phyloP scores from a whole-genome alignment of 2,329 filamentous ascomycete species.

The Arthrobotrys conoides region DNA sequence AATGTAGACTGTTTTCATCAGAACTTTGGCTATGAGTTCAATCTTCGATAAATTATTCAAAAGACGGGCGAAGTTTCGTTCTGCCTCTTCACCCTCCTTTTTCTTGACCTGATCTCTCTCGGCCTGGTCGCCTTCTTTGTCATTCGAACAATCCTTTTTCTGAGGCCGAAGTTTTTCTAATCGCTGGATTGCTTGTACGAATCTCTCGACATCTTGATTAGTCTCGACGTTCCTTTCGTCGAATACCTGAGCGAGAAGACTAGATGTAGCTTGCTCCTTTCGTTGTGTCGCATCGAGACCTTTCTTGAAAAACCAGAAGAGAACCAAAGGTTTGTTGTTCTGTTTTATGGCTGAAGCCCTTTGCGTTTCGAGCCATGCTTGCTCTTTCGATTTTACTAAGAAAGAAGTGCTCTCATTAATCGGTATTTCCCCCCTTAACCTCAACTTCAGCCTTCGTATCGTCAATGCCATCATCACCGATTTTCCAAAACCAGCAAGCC shows the following conservation, averaged over 20 bases:
- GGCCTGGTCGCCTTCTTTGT: not conserved
- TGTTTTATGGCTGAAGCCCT: not conserved
- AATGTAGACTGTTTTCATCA: constrained; percentile 35
- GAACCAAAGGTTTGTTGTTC: constrained; percentile 7
- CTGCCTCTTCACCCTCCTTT: not conserved
- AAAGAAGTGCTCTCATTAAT: constrained; percentile 27
- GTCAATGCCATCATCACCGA: constrained; percentile 39
- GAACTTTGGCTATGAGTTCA: constrained; percentile 8
- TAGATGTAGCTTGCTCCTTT: not conserved
- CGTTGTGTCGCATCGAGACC: constrained; percentile 16
- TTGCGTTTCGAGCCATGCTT: not conserved
- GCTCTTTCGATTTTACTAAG: not conserved
- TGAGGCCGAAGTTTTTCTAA: not conserved
- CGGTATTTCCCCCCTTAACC: not conserved
- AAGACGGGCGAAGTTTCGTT: not conserved
- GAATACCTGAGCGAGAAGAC: constrained; percentile 20
- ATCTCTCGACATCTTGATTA: not conserved
- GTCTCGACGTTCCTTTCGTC: not conserved
- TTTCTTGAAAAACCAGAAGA: constrained; percentile 41
- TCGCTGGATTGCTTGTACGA: not conserved
- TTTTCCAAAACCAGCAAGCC: constrained; percentile 40
- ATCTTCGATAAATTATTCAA: constrained; percentile 18
- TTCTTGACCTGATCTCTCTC: not conserved
- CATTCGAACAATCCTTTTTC: not conserved
- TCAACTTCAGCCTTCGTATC: constrained; percentile 15